Evolutionary conservation across 1,284 basidiomycete genomes (phyloP).

Genomic region (Thecaphora frezii): DNA sequence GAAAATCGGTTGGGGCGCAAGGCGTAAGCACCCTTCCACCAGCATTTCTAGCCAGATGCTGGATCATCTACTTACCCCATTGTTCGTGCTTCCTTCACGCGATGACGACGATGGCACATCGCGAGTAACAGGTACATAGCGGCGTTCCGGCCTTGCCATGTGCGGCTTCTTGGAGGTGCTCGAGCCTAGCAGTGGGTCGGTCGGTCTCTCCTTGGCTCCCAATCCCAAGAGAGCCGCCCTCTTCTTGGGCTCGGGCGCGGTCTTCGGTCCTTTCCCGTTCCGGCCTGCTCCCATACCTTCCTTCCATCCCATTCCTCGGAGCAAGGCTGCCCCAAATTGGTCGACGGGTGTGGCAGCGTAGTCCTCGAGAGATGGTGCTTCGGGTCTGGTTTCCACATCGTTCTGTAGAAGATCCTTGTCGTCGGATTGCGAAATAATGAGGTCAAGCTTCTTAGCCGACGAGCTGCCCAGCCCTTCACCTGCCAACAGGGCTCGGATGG

Average conservation of each 20-base stretch:
- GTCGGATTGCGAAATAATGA: constrained; percentile 35
- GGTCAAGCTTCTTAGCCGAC: neutral
- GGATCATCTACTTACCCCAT: too few species aligned
- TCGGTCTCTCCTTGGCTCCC: constrained; percentile 49
- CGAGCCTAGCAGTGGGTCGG: neutral
- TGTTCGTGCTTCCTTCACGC: too few species aligned
- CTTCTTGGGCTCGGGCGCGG: constrained; percentile 47
- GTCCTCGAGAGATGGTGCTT: constrained; percentile 72
- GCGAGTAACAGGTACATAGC: neutral
- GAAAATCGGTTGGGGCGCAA: too few species aligned
- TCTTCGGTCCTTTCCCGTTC: constrained; percentile 40
- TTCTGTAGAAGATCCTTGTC: constrained; percentile 44
- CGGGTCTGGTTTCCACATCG: constrained; percentile 50
- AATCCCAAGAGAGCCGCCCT: constrained; percentile 50
- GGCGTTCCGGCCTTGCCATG: neutral
- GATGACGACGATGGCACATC: neutral
- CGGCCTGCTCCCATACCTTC: constrained; percentile 70
- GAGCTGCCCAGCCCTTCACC: constrained; percentile 8
- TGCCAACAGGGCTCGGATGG: constrained; percentile 34
- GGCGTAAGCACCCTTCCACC: too few species aligned
- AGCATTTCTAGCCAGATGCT: too few species aligned
- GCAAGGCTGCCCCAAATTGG: constrained; percentile 87
- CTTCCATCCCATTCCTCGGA: constrained; percentile 96
- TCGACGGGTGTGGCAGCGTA: constrained; percentile 88
- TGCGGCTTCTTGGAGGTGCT: neutral